These are phyloP conservation scores for Fusarium nanum DNA, from an alignment of 2,329 filamentous ascomycete species.

Conservation along the genomic window DNA sequence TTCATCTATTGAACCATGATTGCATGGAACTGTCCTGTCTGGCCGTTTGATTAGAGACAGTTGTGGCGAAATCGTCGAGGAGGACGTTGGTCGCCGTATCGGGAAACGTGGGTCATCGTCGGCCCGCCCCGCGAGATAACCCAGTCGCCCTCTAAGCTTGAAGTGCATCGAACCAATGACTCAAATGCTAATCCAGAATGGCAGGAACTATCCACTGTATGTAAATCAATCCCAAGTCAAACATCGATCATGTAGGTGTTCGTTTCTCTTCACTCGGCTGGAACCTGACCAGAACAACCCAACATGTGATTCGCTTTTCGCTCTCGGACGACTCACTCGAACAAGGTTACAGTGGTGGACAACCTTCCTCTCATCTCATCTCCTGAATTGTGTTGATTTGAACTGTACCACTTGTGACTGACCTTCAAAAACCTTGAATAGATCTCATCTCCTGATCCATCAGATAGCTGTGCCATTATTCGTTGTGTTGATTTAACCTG, in stretches of 20 bases:
- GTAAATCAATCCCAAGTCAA: rapidly evolving
- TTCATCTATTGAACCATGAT: background rate
- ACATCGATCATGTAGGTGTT: background rate
- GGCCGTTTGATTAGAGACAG: too few species aligned
- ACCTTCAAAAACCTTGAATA: too few species aligned
- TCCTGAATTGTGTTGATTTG: background rate
- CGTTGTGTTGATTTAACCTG: too few species aligned
- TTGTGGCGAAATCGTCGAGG: too few species aligned
- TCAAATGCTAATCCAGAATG: rapidly evolving
- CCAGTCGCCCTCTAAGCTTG: background rate
- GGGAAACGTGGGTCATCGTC: background rate
- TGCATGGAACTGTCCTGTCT: rapidly evolving
- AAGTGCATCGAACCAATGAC: background rate
- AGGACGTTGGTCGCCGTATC: background rate
- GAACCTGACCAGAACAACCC: too few species aligned
- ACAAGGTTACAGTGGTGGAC: background rate
- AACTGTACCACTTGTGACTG: too few species aligned
- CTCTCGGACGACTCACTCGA: background rate
- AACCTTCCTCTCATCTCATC: background rate
- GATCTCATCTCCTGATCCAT: background rate
- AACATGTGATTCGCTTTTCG: background rate
- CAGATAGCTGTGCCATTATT: background rate
- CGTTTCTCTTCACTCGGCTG: background rate
- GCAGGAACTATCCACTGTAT: background rate
- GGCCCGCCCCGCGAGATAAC: background rate